phyloP scores from a whole-genome alignment of 768 basidiomycete species.

The Termitomyces heimii region DNA sequence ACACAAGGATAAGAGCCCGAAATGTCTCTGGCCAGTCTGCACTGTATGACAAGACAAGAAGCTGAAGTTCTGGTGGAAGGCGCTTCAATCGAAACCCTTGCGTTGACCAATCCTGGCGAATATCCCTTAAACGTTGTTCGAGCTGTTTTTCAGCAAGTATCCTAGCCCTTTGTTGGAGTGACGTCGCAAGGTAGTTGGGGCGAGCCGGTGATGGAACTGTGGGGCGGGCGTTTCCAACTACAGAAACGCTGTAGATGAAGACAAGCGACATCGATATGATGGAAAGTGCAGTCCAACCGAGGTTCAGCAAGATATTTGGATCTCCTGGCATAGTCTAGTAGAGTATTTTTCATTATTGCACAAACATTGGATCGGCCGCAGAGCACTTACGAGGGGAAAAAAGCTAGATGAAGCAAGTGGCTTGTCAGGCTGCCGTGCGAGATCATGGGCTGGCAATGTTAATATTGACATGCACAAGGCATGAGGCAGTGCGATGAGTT shows the following conservation, averaged over 20 bases:
- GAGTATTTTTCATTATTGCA: background rate
- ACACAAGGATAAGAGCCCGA: constrained; percentile 27
- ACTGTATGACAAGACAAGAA: constrained; percentile 23
- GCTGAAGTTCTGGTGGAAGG: constrained; percentile 27
- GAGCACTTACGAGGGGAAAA: background rate
- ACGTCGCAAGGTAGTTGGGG: constrained; percentile 15
- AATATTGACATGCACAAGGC: background rate
- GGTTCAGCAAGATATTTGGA: background rate
- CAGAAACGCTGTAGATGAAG: constrained; percentile 12
- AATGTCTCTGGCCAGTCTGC: constrained; percentile 25
- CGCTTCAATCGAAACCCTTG: constrained; percentile 21
- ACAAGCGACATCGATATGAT: constrained; percentile 10
- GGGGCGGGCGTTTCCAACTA: constrained; percentile 5
- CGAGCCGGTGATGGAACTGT: background rate
- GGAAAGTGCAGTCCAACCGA: constrained; percentile 11
- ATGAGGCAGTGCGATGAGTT: background rate
- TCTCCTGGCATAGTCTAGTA: background rate
- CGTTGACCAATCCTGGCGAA: constrained; percentile 10
- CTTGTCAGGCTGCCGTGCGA: background rate
- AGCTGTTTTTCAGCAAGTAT: constrained; percentile 15
- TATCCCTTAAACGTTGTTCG: constrained; percentile 15
- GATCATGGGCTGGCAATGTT: background rate
- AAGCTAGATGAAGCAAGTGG: background rate
- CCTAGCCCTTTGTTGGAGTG: constrained; percentile 14
- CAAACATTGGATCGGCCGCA: background rate